Evolutionary conservation across 345 rosid genomes (phyloP).

Genomic region (Eucalyptus pauciflora): DNA sequence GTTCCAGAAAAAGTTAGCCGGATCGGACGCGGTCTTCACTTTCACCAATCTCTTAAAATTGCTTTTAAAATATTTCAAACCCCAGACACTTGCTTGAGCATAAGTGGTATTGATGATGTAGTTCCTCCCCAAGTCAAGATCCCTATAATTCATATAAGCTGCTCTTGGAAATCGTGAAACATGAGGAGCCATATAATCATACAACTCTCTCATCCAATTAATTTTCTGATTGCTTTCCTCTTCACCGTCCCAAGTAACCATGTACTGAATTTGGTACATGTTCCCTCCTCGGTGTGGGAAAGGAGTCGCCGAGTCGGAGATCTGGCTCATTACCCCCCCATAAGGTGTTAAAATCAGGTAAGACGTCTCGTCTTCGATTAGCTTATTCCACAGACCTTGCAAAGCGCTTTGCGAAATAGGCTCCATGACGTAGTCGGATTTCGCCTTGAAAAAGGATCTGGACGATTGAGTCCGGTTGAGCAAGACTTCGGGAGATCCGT

Average conservation of each 20-base stretch:
- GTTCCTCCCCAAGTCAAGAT: neutral
- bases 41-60: constrained; percentile 11
- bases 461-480: constrained; percentile 37
- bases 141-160: neutral
- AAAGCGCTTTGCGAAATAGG: constrained; percentile 23
- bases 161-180: neutral
- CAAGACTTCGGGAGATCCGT: constrained; percentile 21
- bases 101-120: neutral
- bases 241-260: neutral
- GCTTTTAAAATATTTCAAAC: neutral
- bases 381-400: constrained; percentile 36
- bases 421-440: constrained; percentile 38
- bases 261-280: constrained; percentile 8
- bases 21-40: constrained; percentile 11
- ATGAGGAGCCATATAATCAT: constrained; percentile 28
- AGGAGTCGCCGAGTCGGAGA: constrained; percentile 17
- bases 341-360: constrained; percentile 62
- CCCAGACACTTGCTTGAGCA: neutral
- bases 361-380: constrained; percentile 35
- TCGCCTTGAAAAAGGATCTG: constrained; percentile 47
- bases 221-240: constrained; percentile 14
- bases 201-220: constrained; percentile 39
- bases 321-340: constrained; percentile 43
- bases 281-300: constrained; percentile 32
- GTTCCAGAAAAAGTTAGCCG: constrained; percentile 9